Conservation (phyloP, 768 basidiomycete genomes). For the Asterophora lycoperdoides region DNA sequence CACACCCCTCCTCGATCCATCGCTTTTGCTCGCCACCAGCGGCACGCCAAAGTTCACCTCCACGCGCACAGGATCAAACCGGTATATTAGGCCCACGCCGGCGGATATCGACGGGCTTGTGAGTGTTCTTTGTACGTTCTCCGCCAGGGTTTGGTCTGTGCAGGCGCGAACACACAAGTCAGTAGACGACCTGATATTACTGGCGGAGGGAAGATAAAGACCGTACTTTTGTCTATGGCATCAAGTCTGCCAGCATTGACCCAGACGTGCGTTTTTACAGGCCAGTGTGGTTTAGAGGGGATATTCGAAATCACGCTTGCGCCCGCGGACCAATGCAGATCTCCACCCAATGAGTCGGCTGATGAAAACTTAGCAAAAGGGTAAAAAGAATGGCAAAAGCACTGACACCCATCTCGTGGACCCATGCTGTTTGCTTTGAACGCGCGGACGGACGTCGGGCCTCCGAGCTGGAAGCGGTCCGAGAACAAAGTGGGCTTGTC, state of each 20-base stretch:
- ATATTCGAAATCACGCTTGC: slow-evolving; percentile 72
- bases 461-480: slow-evolving; percentile 92
- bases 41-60: slow-evolving; percentile 90
- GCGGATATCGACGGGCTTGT: slow-evolving; percentile 67
- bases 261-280: slow-evolving; percentile 76
- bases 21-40: slow-evolving; percentile 62
- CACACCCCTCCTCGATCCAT: slow-evolving; percentile 63
- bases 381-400: neutral
- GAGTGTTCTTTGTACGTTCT: slow-evolving; percentile 39
- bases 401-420: slow-evolving; percentile 66
- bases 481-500: slow-evolving; percentile 52
- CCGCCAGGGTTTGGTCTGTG: slow-evolving; percentile 33
- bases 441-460: slow-evolving; percentile 77
- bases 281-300: slow-evolving; percentile 75
- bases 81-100: slow-evolving; percentile 80
- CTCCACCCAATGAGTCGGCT: slow-evolving; percentile 88
- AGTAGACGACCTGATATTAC: neutral
- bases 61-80: slow-evolving; percentile 77
- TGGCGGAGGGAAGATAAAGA: neutral
- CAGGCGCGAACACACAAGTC: slow-evolving; percentile 4
- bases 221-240: slow-evolving; percentile 51
- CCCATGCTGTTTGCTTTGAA: slow-evolving; percentile 78
- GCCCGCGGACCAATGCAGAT: slow-evolving; percentile 76
- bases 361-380: neutral
- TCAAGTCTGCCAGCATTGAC: slow-evolving; percentile 79